Evolutionary conservation across 805 yeast species (phyloP), one percentile per base, ranked within the genome.

Genomic region (Wickerhamomyces xylosicus): DNA sequence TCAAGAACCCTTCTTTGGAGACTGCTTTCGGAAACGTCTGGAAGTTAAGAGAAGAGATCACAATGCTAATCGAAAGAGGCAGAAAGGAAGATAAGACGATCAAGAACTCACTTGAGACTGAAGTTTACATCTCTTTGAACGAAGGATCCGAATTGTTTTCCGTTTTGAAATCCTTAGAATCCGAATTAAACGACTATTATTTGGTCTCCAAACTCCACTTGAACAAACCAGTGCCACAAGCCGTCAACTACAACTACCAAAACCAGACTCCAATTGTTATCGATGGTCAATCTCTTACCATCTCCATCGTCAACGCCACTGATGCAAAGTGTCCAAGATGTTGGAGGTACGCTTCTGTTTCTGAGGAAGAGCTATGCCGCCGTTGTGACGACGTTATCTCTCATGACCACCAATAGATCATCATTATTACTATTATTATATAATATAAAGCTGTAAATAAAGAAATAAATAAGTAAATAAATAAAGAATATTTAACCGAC

Each of bases 321-420:
- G 52, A 63, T 2, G 61, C 62, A 38, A 87, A 87, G 52, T 92
- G 98, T 56, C 95, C 95, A 6, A 72, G 98, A 55, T 92, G 98
- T 61, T 92, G 98, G 98, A 85, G 85, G 52, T 77, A 62, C 53
- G 73, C 72, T 7, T 64, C 94, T 0, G 58, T 52, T 1, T 48
- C 44, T 0, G 76, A 69, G 28, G 74, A 74, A 10, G 57, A 56
- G 2, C 61, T 87, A 21, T 90, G 98, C 57, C 33, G 39, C 1
- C 71, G 92, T 47, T 90, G 97, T 61, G 65, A 62, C 3, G 60
- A 59, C 5, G 71, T 59, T 8, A n/a, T 25, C 13, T 5, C 4
- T 25, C 14, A 7, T 25, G 14, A 25, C 9, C 29, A 25, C 17
- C 18, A 38, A 35, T 17, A 17, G 17, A 13, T 11, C 18, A 9